A percentile compares a stretch with the other conserved stretches of the same genome.
Evolutionary conservation across 2,329 filamentous ascomycete genomes (phyloP).

Genomic region (Xylariaceae sp.): DNA sequence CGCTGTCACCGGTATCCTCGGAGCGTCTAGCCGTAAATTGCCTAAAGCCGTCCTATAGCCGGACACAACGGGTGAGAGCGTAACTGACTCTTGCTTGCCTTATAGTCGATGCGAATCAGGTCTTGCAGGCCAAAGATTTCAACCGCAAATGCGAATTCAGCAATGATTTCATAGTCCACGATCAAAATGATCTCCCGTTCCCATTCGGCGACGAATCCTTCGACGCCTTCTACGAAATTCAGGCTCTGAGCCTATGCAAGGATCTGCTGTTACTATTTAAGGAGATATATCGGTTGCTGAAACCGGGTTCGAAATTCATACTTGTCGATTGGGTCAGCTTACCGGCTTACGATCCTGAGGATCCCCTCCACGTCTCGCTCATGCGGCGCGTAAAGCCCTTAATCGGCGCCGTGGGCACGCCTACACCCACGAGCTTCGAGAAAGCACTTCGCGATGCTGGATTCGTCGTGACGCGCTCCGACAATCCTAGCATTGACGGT

Average conservation of each 20-base stretch:
- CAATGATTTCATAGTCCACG: slow-evolving; percentile 45
- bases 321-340: slow-evolving; percentile 50
- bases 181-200: slow-evolving; percentile 48
- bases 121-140: slow-evolving; percentile 31
- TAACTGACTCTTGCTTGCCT: slow-evolving; percentile 1
- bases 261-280: slow-evolving; percentile 42
- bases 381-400: slow-evolving; percentile 52
- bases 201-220: slow-evolving; percentile 46
- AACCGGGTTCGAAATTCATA: slow-evolving; percentile 46
- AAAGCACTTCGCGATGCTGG: slow-evolving; percentile 42
- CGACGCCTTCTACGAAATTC: slow-evolving; percentile 54
- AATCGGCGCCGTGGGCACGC: slow-evolving; percentile 51
- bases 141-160: slow-evolving; percentile 30
- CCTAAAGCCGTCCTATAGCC: not conserved
- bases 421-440: slow-evolving; percentile 44
- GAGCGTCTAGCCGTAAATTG: not conserved
- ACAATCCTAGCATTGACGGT: slow-evolving; percentile 48
- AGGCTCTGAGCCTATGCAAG: slow-evolving; percentile 49
- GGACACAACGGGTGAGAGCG: not conserved
- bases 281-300: slow-evolving; percentile 45
- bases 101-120: slow-evolving; percentile 44
- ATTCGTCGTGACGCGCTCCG: slow-evolving; percentile 42
- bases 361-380: slow-evolving; percentile 44
- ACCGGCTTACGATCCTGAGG: slow-evolving; percentile 42
- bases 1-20: not conserved